Evolutionary conservation across 495 filamentous ascomycete species (phyloP).

Genomic region (Aspergillus olivimuriae): DNA sequence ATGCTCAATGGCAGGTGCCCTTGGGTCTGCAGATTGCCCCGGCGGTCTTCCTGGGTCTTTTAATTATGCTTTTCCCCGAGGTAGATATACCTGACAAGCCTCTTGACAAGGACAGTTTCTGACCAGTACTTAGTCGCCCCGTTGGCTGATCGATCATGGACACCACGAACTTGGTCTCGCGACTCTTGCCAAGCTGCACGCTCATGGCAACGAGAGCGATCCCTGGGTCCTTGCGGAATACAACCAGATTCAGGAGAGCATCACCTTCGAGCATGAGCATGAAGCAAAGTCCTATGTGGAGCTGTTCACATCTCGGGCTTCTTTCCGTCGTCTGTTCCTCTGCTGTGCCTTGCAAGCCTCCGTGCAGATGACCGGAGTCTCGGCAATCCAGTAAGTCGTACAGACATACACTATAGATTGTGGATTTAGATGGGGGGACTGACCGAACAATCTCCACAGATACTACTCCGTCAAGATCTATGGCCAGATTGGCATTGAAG

Average conservation of each 20-base stretch:
- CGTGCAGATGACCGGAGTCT: slow-evolving; percentile 68
- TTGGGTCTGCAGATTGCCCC: slow-evolving; percentile 38
- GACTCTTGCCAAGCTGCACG: slow-evolving; percentile 45
- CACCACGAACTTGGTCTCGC: slow-evolving; percentile 42
- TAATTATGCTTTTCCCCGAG: slow-evolving; percentile 47
- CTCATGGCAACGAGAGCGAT: slow-evolving; percentile 37
- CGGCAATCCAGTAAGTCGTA: slow-evolving; percentile 57
- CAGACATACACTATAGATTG: no score
- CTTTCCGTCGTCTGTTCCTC: slow-evolving; percentile 63
- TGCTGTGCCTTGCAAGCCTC: slow-evolving; percentile 62
- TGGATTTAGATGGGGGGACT: not conserved
- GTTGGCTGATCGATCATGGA: slow-evolving; percentile 49
- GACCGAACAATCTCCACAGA: slow-evolving; percentile 11
- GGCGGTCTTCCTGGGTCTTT: slow-evolving; percentile 32
- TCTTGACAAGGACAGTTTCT: not conserved
- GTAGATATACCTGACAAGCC: slow-evolving; percentile 17
- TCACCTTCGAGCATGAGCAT: slow-evolving; percentile 47
- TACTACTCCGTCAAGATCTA: slow-evolving; percentile 66
- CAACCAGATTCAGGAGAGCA: slow-evolving; percentile 34
- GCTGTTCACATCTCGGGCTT: slow-evolving; percentile 56
- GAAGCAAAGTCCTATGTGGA: slow-evolving; percentile 64
- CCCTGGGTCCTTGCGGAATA: slow-evolving; percentile 40
- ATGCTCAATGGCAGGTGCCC: slow-evolving; percentile 38
- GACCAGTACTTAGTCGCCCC: slow-evolving; percentile 35
- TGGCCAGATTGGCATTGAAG: slow-evolving; percentile 58